These are phyloP conservation scores for Ampelocalamus luodianensis DNA, from an alignment of 176 grass and related monocot genomes.

Conservation along the genomic window DNA sequence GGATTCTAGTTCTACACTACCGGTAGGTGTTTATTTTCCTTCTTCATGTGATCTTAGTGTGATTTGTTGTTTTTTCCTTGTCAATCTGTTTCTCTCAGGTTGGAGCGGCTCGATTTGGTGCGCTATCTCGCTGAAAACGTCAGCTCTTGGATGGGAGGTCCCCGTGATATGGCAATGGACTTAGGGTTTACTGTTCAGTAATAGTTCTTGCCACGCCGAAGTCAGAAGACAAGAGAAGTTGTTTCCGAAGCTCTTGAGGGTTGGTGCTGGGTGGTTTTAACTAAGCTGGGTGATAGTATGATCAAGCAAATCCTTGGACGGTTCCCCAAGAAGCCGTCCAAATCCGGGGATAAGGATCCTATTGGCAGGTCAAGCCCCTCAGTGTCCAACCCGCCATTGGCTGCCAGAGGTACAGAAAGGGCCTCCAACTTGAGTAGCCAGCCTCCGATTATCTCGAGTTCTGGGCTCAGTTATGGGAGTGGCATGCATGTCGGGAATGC, in stretches of 20 bases:
- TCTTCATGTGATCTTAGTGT: background rate
- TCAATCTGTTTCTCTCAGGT: constrained; percentile 29
- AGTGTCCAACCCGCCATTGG: constrained; percentile 27
- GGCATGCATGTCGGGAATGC: constrained; percentile 43
- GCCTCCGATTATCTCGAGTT: constrained; percentile 58
- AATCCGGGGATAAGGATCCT: constrained; percentile 67
- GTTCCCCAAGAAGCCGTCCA: constrained; percentile 75
- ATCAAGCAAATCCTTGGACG: constrained; percentile 78
- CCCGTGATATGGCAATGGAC: background rate
- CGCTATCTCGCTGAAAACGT: background rate
- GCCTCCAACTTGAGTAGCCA: constrained; percentile 39
- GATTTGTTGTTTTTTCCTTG: background rate
- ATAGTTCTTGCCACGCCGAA: background rate
- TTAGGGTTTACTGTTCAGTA: constrained; percentile 47
- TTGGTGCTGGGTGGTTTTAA: background rate
- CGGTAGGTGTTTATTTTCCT: background rate
- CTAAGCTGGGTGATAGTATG: constrained; percentile 55
- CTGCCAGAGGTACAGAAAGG: constrained; percentile 49
- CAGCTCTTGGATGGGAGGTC: background rate
- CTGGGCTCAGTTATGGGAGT: constrained; percentile 56
- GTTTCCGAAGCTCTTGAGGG: constrained; percentile 1
- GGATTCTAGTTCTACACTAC: constrained; percentile 3
- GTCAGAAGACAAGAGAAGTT: background rate
- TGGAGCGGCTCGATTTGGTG: constrained; percentile 22
- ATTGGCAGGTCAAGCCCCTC: constrained; percentile 49